phyloP scores from a whole-genome alignment of 352 stramenopile species.

The Pythium guiyangense region DNA sequence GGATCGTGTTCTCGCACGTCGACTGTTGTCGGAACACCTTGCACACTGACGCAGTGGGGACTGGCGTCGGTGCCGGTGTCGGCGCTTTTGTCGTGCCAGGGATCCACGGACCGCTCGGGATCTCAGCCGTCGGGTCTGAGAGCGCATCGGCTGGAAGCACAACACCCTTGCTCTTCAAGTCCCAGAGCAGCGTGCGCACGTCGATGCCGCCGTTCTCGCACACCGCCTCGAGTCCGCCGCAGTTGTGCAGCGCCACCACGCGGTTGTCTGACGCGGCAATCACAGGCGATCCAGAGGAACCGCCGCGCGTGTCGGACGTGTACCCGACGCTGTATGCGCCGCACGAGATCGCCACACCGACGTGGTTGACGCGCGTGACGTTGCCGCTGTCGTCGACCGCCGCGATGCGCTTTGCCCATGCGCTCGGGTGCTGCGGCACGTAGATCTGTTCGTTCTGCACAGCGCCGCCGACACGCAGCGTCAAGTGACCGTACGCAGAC shows the following conservation, averaged over 20 bases:
- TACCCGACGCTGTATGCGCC: conserved; percentile 32
- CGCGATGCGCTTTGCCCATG: conserved; percentile 31
- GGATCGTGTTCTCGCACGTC: conserved; percentile 25
- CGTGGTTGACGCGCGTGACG: conserved; percentile 11
- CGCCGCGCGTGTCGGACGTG: conserved; percentile 31
- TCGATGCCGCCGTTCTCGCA: conserved; percentile 30
- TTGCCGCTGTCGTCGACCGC: conserved; percentile 22
- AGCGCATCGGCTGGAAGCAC: conserved; percentile 19
- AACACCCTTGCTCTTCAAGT: conserved; percentile 22
- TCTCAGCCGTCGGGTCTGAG: conserved; percentile 14
- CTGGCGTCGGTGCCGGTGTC: conserved; percentile 18
- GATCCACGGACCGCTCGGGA: conserved; percentile 23
- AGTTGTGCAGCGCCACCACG: conserved; percentile 48
- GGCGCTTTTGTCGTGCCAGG: conserved; percentile 10
- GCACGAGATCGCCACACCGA: conserved; percentile 23
- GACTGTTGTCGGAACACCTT: conserved; percentile 22
- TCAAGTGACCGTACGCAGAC: conserved; percentile 27
- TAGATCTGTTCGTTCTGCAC: conserved; percentile 35
- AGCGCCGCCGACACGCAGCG: conserved; percentile 21
- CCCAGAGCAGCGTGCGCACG: conserved; percentile 27
- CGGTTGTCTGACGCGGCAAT: conserved; percentile 32
- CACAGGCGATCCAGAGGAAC: conserved; percentile 42
- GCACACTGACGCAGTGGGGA: conserved; percentile 22
- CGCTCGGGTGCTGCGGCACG: conserved; percentile 39
- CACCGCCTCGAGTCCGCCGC: conserved; percentile 20